Percentiles rank a stretch among this genome's conserved stretches.
These are phyloP conservation scores for Tolypocladium sp. DNA, from an alignment of 2,329 filamentous ascomycete species.

Conservation along the genomic window DNA sequence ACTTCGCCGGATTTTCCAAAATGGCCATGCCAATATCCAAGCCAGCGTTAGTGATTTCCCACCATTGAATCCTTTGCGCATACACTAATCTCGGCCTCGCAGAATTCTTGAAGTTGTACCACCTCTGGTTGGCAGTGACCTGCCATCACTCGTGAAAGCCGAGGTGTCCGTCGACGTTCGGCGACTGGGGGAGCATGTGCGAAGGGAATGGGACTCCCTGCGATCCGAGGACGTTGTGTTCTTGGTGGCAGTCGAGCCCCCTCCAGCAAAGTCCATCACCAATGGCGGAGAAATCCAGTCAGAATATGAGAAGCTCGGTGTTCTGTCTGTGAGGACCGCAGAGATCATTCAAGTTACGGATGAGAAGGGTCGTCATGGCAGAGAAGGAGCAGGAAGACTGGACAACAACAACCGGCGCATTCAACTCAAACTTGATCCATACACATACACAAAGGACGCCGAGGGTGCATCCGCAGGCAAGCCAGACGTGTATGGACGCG, in stretches of 20 bases:
- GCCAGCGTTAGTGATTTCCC: conserved; percentile 44
- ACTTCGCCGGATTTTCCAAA: conserved; percentile 76
- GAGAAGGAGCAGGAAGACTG: conserved; percentile 49
- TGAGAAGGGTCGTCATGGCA: conserved; percentile 67
- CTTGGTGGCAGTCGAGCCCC: conserved; percentile 64
- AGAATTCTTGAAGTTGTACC: conserved; percentile 76
- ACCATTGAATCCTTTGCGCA: background rate
- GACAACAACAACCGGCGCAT: conserved; percentile 65
- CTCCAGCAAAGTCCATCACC: conserved; percentile 37
- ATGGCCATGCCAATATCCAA: conserved; percentile 87
- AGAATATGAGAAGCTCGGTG: conserved; percentile 52
- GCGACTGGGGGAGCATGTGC: conserved; percentile 64
- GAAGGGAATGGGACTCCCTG: conserved; percentile 83
- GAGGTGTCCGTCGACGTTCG: conserved; percentile 81
- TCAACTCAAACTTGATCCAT: conserved; percentile 72
- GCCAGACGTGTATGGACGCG: conserved; percentile 67
- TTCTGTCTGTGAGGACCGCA: conserved; percentile 68
- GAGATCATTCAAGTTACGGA: conserved; percentile 81
- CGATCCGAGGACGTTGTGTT: conserved; percentile 85
- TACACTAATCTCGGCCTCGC: conserved; percentile 3
- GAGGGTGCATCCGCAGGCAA: conserved; percentile 57
- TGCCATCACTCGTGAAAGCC: conserved; percentile 75
- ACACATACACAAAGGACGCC: conserved; percentile 68
- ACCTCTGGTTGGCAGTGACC: conserved; percentile 70
- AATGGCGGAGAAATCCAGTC: conserved; percentile 39